Evolutionary conservation across 1,139 yeast species (phyloP).

Genomic region (Pneumocystis wakefieldiae): DNA sequence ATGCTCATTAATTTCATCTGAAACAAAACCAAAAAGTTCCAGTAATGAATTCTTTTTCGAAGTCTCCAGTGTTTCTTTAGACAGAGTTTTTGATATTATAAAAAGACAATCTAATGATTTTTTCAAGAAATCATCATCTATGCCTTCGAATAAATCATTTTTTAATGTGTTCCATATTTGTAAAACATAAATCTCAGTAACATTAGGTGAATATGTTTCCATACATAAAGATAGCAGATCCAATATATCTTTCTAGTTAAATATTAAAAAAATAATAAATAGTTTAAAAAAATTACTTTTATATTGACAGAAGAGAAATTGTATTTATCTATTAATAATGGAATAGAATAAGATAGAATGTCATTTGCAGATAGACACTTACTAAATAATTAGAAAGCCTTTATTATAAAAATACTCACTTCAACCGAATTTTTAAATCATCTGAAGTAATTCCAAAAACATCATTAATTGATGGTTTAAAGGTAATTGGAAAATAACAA

Average conservation of each 20-base stretch:
- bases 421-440: constrained; percentile 48
- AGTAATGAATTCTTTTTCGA: constrained; percentile 14
- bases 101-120: constrained; percentile 38
- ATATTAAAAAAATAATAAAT: constrained; percentile 13
- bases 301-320: constrained; percentile 68
- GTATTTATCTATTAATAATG: constrained; percentile 67
- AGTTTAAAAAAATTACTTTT: constrained; percentile 60
- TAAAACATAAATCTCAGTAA: constrained; percentile 44
- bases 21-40: constrained; percentile 23
- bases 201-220: constrained; percentile 33
- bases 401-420: constrained; percentile 1
- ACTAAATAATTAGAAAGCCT: constrained; percentile 12
- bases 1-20: constrained; percentile 44
- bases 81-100: constrained; percentile 25
- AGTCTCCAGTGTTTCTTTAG: constrained; percentile 26
- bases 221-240: constrained; percentile 30
- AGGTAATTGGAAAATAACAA: constrained; percentile 93
- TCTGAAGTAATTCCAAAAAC: constrained; percentile 70
- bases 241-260: neutral
- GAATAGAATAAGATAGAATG: constrained; percentile 59
- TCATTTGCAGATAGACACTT: constrained; percentile 46
- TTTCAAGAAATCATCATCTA: constrained; percentile 29
- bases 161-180: constrained; percentile 79
- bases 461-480: constrained; percentile 68
- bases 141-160: constrained; percentile 63